phyloP scores from a whole-genome alignment of 768 basidiomycete genomes.

The Lyophyllum decastes region DNA sequence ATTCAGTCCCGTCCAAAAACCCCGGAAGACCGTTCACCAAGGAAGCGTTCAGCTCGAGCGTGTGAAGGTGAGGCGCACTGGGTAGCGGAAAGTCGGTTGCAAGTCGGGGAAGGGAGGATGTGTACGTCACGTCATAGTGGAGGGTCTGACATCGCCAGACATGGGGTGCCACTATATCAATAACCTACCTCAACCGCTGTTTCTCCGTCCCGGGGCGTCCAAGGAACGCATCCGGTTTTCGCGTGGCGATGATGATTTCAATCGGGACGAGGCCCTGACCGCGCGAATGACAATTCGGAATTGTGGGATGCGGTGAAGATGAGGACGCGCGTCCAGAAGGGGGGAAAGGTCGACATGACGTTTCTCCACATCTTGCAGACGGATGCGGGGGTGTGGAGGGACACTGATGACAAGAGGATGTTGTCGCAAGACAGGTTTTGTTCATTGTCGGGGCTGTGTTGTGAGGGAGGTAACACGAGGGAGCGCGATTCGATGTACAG shows the following conservation, averaged over 20 bases:
- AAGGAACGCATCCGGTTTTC: background rate
- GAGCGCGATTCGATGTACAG: background rate
- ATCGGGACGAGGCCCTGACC: background rate
- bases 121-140: background rate
- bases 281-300: background rate
- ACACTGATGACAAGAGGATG: background rate
- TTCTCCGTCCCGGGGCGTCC: background rate
- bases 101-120: slow-evolving; percentile 1
- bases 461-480: background rate
- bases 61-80: background rate
- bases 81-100: background rate
- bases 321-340: background rate
- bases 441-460: background rate
- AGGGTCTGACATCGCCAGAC: background rate
- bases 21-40: background rate
- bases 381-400: background rate
- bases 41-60: background rate
- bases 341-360: background rate
- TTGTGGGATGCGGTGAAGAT: background rate
- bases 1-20: background rate
- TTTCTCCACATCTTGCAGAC: background rate
- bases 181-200: background rate
- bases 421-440: too few species aligned
- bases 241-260: background rate
- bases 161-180: background rate